Base-by-base conservation (phyloP, 306 rosid species). In the Casuarina cunninghamiana region DNA sequence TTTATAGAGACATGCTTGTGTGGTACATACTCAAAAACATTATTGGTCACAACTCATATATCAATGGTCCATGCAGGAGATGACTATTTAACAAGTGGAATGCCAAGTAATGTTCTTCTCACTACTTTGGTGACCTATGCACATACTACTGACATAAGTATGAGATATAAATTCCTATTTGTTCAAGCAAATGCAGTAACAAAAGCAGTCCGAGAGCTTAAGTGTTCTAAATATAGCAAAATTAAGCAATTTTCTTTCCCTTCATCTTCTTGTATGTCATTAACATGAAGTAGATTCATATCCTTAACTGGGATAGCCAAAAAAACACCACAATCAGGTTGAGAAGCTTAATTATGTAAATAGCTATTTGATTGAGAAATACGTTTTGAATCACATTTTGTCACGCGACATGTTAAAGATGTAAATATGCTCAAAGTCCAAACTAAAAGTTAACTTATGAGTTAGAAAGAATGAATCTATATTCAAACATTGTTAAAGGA, bases 51-150 rank as follows among this genome's bases (percentile, higher is more conserved):
- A 57, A 11, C 37, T 57, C 37, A 57, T 35, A 11, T 61, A 13
- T 61, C 41, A 41, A 61, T 35, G n/a, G 38, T 61, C 43, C 67
- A 61, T 61, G 68, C 68, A 61, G 2, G 67, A 60, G 67, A 32
- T 32, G 67, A 60, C 5, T 41, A 60, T 41, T 60, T 16, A 26
- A 32, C 42, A 3, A 5, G 10, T 60, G 11, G 41, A 11, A 5
- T 32, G 17, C 13, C 42, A 2, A 3, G 11, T 41, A 65, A 65
- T 63, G 12, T 63, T 63, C 39, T 63, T 41, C 69, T 38, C n/a
- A 55, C 37, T 19, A 63, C 10, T 5, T 63, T 4, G 46, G 44
- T 63, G 69, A 44, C 15, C 6, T 38, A 19, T 38, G 68, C 17
- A 61, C 35, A 32, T 26, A 26, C 1, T 12, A 35, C 13, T 11